These are phyloP conservation scores for Luffa aegyptiaca DNA, from an alignment of 306 rosid species.

Conservation along the genomic window DNA sequence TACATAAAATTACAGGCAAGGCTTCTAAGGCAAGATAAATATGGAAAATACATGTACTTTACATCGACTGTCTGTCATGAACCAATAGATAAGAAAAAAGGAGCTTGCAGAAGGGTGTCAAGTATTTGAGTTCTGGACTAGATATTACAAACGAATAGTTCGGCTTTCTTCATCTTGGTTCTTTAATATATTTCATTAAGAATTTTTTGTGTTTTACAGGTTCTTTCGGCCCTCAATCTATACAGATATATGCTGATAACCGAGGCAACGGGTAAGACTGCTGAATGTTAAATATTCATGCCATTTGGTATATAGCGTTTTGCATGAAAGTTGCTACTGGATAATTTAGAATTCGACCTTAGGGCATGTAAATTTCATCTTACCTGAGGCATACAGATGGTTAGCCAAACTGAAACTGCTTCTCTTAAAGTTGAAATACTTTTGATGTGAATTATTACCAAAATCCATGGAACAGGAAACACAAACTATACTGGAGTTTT, in stretches of 20 bases:
- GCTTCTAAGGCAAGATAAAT: not conserved
- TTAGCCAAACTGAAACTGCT: not conserved
- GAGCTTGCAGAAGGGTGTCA: not conserved
- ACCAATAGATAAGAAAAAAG: not conserved
- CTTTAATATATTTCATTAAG: not conserved
- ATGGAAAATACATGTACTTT: not conserved
- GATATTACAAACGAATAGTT: not conserved
- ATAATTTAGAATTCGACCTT: not conserved
- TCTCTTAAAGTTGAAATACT: not conserved
- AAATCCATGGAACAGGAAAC: constrained; percentile 39
- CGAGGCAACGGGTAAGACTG: constrained; percentile 55
- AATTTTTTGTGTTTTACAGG: constrained; percentile 26
- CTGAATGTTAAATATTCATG: not conserved
- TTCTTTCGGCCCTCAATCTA: constrained; percentile 76
- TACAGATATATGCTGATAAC: constrained; percentile 70
- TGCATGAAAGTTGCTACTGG: not conserved
- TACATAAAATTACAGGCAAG: not conserved
- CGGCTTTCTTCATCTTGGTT: not conserved
- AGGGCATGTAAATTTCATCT: not conserved
- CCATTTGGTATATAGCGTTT: not conserved
- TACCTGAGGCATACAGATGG: not conserved
- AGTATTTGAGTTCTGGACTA: not conserved
- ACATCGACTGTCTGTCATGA: not conserved
- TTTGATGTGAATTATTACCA: not conserved
- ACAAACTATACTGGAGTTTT: constrained; percentile 50